These are phyloP conservation scores for Gonium pectorale DNA, from an alignment of 139 green algal species.

Conservation along the genomic window DNA sequence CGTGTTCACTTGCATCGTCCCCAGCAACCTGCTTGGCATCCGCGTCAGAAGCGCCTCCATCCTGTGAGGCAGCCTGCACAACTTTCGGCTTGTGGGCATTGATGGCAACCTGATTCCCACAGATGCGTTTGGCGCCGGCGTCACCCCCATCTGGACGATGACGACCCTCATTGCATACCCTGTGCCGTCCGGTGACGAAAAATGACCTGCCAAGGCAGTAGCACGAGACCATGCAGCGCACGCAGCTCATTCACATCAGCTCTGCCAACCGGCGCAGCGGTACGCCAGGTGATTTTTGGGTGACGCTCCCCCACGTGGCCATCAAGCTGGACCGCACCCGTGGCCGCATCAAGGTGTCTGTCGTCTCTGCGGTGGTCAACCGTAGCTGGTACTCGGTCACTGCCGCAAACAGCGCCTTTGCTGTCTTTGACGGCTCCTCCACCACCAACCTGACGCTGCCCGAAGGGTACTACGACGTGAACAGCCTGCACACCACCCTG, in stretches of 20 bases:
- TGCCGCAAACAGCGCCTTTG: not conserved
- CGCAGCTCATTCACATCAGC: not conserved
- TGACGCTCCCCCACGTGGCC: not conserved
- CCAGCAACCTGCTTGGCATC: too few relatives aligned
- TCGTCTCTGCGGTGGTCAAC: not conserved
- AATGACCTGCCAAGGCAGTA: too few relatives aligned
- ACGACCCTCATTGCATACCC: not conserved
- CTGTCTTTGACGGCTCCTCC: not conserved
- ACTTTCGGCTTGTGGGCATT: not conserved
- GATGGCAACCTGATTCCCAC: not conserved
- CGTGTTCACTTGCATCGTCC: too few relatives aligned
- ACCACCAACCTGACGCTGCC: not conserved
- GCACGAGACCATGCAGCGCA: not conserved
- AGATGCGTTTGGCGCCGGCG: not conserved
- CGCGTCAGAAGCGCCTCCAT: not conserved
- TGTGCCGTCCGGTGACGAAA: too few relatives aligned
- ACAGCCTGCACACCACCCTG: not conserved
- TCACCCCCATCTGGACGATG: not conserved
- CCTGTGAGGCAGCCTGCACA: not conserved
- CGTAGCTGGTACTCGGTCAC: constrained; percentile 4
- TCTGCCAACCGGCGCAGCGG: not conserved
- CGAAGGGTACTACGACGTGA: too few relatives aligned
- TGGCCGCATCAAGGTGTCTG: not conserved
- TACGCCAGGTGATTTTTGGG: not conserved
- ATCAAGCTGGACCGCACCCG: not conserved